Conservation (phyloP, 176 grass and related monocot genomes). For the Triticum monococcum region DNA sequence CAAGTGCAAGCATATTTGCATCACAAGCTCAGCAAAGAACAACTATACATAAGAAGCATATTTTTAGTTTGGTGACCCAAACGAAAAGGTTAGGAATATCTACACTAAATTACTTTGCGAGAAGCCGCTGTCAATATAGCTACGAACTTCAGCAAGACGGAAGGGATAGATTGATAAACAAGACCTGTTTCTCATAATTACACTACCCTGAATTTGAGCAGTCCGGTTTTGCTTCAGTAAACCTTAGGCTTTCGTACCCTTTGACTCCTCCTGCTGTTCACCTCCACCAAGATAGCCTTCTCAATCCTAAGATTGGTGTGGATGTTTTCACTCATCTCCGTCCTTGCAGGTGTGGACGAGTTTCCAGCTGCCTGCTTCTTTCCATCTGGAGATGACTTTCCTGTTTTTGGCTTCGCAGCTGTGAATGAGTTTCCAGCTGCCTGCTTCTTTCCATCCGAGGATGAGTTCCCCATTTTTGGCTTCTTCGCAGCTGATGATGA, state of each 20-base stretch:
- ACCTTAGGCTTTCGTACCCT: slow-evolving; percentile 48
- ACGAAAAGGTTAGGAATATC: slow-evolving; percentile 23
- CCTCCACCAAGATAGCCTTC: slow-evolving; percentile 43
- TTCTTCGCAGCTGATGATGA: slow-evolving; percentile 21
- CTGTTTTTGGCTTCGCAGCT: not conserved
- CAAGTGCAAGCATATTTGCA: not conserved
- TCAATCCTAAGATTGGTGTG: slow-evolving; percentile 23
- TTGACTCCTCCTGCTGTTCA: slow-evolving; percentile 57
- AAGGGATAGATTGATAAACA: not conserved
- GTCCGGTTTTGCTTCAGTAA: slow-evolving; percentile 23
- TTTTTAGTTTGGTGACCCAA: not conserved
- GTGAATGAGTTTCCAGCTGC: slow-evolving; percentile 1
- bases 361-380: slow-evolving; percentile 16
- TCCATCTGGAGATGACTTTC: not conserved
- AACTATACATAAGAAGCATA: slow-evolving; percentile 7
- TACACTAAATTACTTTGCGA: slow-evolving; percentile 19
- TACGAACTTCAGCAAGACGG: not conserved
- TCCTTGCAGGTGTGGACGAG: not conserved
- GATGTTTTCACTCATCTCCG: not conserved
- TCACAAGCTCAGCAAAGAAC: not conserved
- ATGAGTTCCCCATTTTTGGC: not conserved
- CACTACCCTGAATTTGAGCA: not conserved
- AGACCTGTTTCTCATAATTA: slow-evolving; percentile 8
- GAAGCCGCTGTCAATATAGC: slow-evolving; percentile 4
- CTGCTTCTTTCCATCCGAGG: not conserved